A percentile compares a stretch with the other conserved stretches of the same genome.
Conservation (phyloP, 495 filamentous ascomycete species). For the Cercophora scortea region DNA sequence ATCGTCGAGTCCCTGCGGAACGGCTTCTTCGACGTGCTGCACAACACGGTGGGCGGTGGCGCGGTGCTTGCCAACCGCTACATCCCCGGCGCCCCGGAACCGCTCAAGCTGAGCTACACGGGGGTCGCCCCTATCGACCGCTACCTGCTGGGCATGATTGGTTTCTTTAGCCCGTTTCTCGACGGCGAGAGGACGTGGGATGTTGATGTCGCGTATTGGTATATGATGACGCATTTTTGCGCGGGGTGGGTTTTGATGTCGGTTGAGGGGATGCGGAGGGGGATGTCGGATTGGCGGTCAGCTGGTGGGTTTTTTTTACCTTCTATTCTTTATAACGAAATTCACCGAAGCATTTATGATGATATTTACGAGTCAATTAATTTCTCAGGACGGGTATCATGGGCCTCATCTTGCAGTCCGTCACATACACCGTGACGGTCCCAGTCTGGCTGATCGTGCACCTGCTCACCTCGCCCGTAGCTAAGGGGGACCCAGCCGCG, state of each 20-base stretch:
- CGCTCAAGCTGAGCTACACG: conserved; percentile 31
- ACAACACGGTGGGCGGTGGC: neutral
- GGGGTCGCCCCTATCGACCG: conserved; percentile 42
- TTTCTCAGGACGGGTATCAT: conserved; percentile 35
- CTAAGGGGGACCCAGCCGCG: conserved; percentile 12
- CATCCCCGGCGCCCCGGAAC: neutral
- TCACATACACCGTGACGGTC: conserved; percentile 45
- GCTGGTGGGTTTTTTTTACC: conserved; percentile 37
- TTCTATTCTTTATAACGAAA: neutral
- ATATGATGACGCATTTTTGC: conserved; percentile 46
- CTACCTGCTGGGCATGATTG: conserved; percentile 37
- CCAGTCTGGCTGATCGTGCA: conserved; percentile 47
- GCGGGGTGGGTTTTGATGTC: conserved; percentile 48
- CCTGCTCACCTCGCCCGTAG: conserved; percentile 45
- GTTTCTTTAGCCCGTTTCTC: conserved; percentile 50
- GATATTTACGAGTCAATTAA: neutral
- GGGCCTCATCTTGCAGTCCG: conserved; percentile 46
- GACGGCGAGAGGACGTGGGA: conserved; percentile 36
- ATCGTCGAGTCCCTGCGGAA: neutral
- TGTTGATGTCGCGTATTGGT: conserved; percentile 38
- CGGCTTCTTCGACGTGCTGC: neutral
- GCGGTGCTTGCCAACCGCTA: neutral
- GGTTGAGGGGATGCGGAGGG: conserved; percentile 48
- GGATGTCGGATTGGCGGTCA: conserved; percentile 42
- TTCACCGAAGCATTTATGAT: neutral